Percentiles rank a stretch among this genome's conserved stretches.
Conservation (phyloP, 2,329 filamentous ascomycete species). For the Ploettnerulaceae sp. region DNA sequence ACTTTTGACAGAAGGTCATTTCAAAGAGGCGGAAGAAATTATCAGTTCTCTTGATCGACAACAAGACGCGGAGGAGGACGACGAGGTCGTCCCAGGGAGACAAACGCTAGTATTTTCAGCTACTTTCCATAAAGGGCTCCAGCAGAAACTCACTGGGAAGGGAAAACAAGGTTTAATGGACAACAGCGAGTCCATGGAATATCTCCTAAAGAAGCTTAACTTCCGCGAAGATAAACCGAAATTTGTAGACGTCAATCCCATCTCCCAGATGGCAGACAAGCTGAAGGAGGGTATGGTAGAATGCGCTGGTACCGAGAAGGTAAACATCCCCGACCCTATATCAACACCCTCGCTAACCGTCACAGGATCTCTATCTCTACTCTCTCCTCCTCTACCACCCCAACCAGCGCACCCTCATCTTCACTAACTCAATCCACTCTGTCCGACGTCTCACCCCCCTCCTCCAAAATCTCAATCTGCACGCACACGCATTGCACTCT, state of each 20-base stretch:
- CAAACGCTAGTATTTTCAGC: conserved; percentile 97
- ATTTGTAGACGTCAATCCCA: conserved; percentile 88
- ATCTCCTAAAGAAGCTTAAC: conserved; percentile 82
- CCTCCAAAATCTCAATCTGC: conserved; percentile 74
- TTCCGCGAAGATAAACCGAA: conserved; percentile 81
- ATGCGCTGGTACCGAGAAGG: conserved; percentile 90
- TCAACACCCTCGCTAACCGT: conserved; percentile 20
- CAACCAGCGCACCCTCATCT: conserved; percentile 76
- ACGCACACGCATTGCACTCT: conserved; percentile 76
- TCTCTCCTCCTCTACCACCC: conserved; percentile 78
- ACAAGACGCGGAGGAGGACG: conserved; percentile 44
- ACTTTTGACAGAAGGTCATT: conserved; percentile 85
- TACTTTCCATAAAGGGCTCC: conserved; percentile 86
- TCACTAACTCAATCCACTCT: conserved; percentile 92
- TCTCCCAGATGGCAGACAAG: conserved; percentile 79
- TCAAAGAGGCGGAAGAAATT: conserved; percentile 90
- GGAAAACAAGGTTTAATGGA: conserved; percentile 55
- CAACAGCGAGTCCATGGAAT: conserved; percentile 82
- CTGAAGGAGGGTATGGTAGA: conserved; percentile 88
- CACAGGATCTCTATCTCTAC: conserved; percentile 85
- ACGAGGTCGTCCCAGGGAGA: conserved; percentile 47
- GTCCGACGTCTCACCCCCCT: conserved; percentile 82
- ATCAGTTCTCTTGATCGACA: conserved; percentile 71
- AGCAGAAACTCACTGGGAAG: conserved; percentile 85
- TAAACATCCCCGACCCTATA: conserved; percentile 34